Evolutionary conservation across 2,329 filamentous ascomycete genomes (phyloP), one percentile per base, ranked within the genome.

Genomic region (Fusarium sp.): DNA sequence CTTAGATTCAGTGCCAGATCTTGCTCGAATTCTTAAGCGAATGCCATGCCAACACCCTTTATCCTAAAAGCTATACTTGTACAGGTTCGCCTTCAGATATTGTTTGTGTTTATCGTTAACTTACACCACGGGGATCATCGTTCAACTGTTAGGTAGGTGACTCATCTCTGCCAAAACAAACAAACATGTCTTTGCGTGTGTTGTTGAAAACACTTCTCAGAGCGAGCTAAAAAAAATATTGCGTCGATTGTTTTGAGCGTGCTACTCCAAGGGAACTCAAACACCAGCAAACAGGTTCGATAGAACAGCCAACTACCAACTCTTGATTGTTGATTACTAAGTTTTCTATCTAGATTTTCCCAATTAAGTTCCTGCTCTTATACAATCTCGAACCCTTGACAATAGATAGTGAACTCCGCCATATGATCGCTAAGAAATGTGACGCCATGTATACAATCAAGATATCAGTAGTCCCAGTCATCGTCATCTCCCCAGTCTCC

Each of bases 401-500:
- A 70, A 36, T 44, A 58, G n/a, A 72, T 52, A 24, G 39, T 57
- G n/a, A 22, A 39, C 34, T 45, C 55, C 72, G 48, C 56, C 72
- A 57, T 41, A 66, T 62, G 59, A 59, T 54, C 45, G 56, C 60
- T 75, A 54, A 66, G 30, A 69, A 62, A 56, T 50, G 38, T 45
- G 32, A 65, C n/a, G 38, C 30, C 6, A 17, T 45, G 42, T 41
- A 12, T 58, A 65, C 42, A 70, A 44, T 42, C 20, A 34, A 59
- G 22, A 47, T n/a, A 48, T 68, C 52, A 78, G 63, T 78, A 78
- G 26, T 74, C 62, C 77, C 77, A 78, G 26, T 78, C 76, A 42
- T 78, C 77, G 5, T 78, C 76, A 18, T 77, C 76, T 44, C 76
- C 76, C 76, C 76, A 78, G 32, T 76, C 76, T 38, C 76, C 76